Percentiles rank a stretch among this genome's conserved stretches.
Evolutionary conservation across 768 basidiomycete genomes (phyloP).

Genomic region (Termitomyces sp.): DNA sequence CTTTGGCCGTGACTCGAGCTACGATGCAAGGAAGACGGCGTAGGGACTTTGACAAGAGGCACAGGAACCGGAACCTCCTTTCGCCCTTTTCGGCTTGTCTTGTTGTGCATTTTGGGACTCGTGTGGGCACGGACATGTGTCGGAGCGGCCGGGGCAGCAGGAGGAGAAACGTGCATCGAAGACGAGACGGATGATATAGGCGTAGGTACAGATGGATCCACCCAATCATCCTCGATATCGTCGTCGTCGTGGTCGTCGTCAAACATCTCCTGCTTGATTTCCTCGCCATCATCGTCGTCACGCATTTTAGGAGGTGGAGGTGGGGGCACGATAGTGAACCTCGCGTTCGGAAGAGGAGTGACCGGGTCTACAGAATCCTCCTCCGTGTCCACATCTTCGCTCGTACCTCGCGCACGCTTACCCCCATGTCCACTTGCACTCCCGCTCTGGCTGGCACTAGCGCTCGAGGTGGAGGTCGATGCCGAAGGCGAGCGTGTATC

Average conservation of each 20-base stretch:
- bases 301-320: background rate
- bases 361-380: constrained; percentile 71
- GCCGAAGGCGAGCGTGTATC: constrained; percentile 46
- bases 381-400: constrained; percentile 64
- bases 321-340: constrained; percentile 29
- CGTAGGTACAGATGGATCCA: constrained; percentile 57
- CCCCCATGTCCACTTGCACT: constrained; percentile 17
- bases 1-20: constrained; percentile 5
- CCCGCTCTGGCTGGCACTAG: constrained; percentile 18
- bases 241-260: constrained; percentile 54
- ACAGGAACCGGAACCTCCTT: constrained; percentile 38
- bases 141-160: constrained; percentile 21
- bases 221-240: constrained; percentile 63
- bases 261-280: constrained; percentile 44
- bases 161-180: constrained; percentile 5
- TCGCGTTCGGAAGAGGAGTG: constrained; percentile 56
- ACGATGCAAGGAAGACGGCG: constrained; percentile 14
- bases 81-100: constrained; percentile 33
- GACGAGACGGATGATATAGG: constrained; percentile 16
- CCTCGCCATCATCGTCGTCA: constrained; percentile 32
- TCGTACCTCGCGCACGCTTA: constrained; percentile 34
- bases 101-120: constrained; percentile 12
- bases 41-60: constrained; percentile 37
- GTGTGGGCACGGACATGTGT: background rate
- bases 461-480: constrained; percentile 40